Evolutionary conservation across 768 basidiomycete genomes (phyloP).

Genomic region (Austroboletus festivus): DNA sequence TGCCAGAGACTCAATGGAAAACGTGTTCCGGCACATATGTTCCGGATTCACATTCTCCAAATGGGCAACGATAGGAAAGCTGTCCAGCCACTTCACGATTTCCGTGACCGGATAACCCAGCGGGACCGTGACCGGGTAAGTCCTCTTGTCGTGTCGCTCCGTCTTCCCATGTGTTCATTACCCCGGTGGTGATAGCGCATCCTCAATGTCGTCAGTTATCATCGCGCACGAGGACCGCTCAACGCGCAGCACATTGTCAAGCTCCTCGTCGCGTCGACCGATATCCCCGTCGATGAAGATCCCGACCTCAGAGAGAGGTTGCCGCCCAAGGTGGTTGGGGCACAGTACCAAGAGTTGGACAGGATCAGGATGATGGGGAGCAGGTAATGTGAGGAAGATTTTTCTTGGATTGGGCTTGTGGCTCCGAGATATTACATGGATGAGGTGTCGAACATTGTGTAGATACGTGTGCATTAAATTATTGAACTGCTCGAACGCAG

Average conservation of each 20-base stretch:
- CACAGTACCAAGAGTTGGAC: constrained; percentile 13
- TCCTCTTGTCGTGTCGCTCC: not conserved
- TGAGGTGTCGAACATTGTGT: too few relatives aligned
- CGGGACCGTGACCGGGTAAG: constrained; percentile 15
- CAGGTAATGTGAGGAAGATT: not conserved
- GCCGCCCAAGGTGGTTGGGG: constrained; percentile 8
- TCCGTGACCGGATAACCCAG: constrained; percentile 18
- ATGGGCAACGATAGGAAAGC: constrained; percentile 23
- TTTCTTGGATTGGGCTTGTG: too few relatives aligned
- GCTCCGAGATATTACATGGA: too few relatives aligned
- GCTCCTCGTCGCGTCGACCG: constrained; percentile 20
- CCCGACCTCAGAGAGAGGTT: constrained; percentile 15
- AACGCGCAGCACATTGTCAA: constrained; percentile 17
- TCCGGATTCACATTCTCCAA: constrained; percentile 24
- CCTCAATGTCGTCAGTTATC: constrained; percentile 22
- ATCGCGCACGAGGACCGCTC: constrained; percentile 22
- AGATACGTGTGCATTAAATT: too few relatives aligned
- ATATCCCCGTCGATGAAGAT: constrained; percentile 18
- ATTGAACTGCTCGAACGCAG: too few relatives aligned
- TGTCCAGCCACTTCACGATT: constrained; percentile 20
- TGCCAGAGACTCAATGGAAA: constrained; percentile 11
- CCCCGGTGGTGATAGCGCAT: constrained; percentile 8
- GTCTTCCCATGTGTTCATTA: not conserved
- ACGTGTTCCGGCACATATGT: constrained; percentile 13
- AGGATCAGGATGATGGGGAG: constrained; percentile 9